Evolutionary conservation across 2,329 filamentous ascomycete genomes (phyloP).

Genomic region (Lasiodiplodia gonubiensis): DNA sequence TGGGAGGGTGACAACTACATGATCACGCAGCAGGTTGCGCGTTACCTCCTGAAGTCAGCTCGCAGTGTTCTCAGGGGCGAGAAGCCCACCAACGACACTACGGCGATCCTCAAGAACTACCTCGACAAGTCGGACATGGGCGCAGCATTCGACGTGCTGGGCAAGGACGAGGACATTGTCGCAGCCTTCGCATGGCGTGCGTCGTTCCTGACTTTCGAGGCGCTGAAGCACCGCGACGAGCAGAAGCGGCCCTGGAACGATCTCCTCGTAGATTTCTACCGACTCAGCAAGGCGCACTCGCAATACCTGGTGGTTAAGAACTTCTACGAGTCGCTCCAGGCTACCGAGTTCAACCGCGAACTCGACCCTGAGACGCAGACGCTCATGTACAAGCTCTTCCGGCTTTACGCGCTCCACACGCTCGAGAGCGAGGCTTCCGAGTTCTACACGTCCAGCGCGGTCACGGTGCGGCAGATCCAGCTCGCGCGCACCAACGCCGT

Average conservation of each 20-base stretch:
- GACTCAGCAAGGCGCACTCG: conserved; percentile 74
- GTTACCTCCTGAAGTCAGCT: conserved; percentile 76
- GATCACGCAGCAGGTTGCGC: conserved; percentile 78
- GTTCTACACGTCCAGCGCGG: conserved; percentile 73
- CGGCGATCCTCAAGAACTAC: conserved; percentile 68
- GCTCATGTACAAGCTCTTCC: conserved; percentile 70
- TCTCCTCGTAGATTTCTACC: conserved; percentile 78
- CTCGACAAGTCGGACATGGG: conserved; percentile 70
- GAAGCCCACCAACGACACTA: conserved; percentile 70
- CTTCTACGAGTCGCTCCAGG: conserved; percentile 73
- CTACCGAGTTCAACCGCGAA: conserved; percentile 56
- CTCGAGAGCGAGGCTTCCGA: conserved; percentile 73
- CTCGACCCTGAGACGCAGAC: conserved; percentile 64
- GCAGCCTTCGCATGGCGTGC: conserved; percentile 77
- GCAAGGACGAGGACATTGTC: conserved; percentile 71
- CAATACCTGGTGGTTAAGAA: conserved; percentile 81
- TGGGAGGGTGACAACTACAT: conserved; percentile 86
- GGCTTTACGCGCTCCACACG: conserved; percentile 68
- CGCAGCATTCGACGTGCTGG: conserved; percentile 76
- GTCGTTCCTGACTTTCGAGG: conserved; percentile 76
- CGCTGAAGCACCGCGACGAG: conserved; percentile 73
- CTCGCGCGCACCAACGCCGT: conserved; percentile 70
- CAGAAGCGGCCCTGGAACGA: conserved; percentile 81
- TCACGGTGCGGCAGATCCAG: conserved; percentile 74
- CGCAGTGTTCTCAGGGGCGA: conserved; percentile 71